Percentiles rank a stretch among this genome's conserved stretches.
phyloP scores from a whole-genome alignment of 2,329 filamentous ascomycete species.

The Pseudocercospora crystallina region DNA sequence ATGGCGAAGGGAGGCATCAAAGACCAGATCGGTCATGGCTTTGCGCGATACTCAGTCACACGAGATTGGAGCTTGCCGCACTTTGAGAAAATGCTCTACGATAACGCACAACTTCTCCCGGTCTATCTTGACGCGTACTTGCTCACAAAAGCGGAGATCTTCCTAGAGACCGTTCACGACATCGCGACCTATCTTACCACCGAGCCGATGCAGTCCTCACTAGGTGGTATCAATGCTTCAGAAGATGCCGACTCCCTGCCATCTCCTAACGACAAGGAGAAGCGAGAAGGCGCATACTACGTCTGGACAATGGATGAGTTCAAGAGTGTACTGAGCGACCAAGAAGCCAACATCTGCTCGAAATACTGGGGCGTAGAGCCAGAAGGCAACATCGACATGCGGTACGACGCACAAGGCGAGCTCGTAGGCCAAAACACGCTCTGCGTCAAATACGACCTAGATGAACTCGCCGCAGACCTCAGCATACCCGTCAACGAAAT shows the following conservation, averaged over 20 bases:
- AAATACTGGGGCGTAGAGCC: constrained; percentile 80
- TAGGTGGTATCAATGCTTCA: constrained; percentile 80
- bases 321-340: constrained; percentile 68
- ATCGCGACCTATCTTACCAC: constrained; percentile 83
- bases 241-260: constrained; percentile 87
- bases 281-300: constrained; percentile 90
- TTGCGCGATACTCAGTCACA: constrained; percentile 84
- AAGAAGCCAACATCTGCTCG: constrained; percentile 71
- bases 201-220: constrained; percentile 62
- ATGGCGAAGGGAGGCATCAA: constrained; percentile 73
- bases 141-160: constrained; percentile 64
- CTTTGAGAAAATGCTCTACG: constrained; percentile 96
- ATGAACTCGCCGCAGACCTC: constrained; percentile 72
- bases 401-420: constrained; percentile 87
- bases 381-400: constrained; percentile 80
- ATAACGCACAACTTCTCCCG: constrained; percentile 81
- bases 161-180: constrained; percentile 76
- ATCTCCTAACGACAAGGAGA: constrained; percentile 71
- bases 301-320: constrained; percentile 91
- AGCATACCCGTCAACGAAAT: constrained; percentile 70
- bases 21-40: constrained; percentile 75
- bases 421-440: constrained; percentile 93
- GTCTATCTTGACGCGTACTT: constrained; percentile 87
- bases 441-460: constrained; percentile 65
- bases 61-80: constrained; percentile 90